Base-by-base conservation (phyloP, 495 filamentous ascomycete genomes). In the Daldinia childiae region DNA sequence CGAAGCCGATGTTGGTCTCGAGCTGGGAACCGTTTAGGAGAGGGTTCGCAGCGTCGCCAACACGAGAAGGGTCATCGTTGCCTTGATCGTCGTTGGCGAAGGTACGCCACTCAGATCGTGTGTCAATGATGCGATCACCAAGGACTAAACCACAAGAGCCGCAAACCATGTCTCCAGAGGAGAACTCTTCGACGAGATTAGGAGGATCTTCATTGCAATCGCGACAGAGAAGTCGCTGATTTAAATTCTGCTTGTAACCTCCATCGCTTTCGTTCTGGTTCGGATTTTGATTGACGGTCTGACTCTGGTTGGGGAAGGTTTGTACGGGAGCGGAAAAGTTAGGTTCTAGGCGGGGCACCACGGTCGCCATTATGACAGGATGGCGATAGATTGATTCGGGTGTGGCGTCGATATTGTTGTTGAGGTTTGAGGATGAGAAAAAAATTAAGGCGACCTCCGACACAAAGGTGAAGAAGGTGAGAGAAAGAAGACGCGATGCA, bases 61-160 rank as follows among this genome's bases (percentile, higher is more conserved):
- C 95, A 93, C 95, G 95, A 58, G 92, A 96, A 1, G 95, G 95
- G 77, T 99, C 95, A 71, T 98, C 95, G 77, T 91, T 93, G 61
- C 87, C 88, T 79, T 97, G 92, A 74, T 99, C 96, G 74, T 99
- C 95, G 81, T 97, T 98, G 65, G 93, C 91, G 80, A 99, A 99
- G 7, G 96, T 99, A 74, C 95, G 93, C 95, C 95, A 99, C 83
- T 99, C 95, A 57, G 93, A 97, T 57, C 96, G 90, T 66, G 93
- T 93, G 74, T 98, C 95, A 60, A 99, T 93, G 73, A 95, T 92
- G 66, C 93, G 91, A 77, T 95, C 92, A 57, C 90, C 90, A 36
- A 98, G 84, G 12, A 99, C 95, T n/a, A 97, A 80, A 24, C 95
- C 95, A 73, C 95, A 99, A 21, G 91, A 92, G 15, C 84, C 91